Percentiles rank a stretch among this genome's conserved stretches.
Evolutionary conservation across 2,329 filamentous ascomycete species (phyloP).

Genomic region (Ophiosphaerella korrae): DNA sequence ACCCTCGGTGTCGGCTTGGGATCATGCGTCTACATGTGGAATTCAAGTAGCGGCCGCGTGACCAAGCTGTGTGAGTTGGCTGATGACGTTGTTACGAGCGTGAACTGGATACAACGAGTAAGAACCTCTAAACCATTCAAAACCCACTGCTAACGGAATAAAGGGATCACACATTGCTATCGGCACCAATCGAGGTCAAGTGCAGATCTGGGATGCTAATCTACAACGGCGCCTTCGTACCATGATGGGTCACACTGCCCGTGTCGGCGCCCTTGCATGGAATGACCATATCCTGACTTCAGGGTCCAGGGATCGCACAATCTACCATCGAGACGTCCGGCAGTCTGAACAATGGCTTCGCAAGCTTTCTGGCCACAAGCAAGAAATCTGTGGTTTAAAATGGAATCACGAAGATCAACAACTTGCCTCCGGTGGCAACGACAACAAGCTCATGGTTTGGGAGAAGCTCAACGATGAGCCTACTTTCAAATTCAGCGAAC

Average conservation of each 20-base stretch:
- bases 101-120: slow-evolving; percentile 94
- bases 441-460: slow-evolving; percentile 99
- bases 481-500: slow-evolving; percentile 90
- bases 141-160: slow-evolving; percentile 9
- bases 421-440: slow-evolving; percentile 92
- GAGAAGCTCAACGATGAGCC: slow-evolving; percentile 93
- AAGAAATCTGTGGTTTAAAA: slow-evolving; percentile 94
- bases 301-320: slow-evolving; percentile 88
- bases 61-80: slow-evolving; percentile 92
- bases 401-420: slow-evolving; percentile 98
- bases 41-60: slow-evolving; percentile 86
- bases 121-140: slow-evolving; percentile 18
- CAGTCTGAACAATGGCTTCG: slow-evolving; percentile 88
- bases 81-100: slow-evolving; percentile 93
- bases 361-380: slow-evolving; percentile 91
- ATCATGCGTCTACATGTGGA: slow-evolving; percentile 98
- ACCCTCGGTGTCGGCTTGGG: slow-evolving; percentile 91
- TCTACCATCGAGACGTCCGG: slow-evolving; percentile 94
- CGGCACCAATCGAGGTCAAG: slow-evolving; percentile 89
- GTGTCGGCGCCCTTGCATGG: slow-evolving; percentile 94
- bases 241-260: slow-evolving; percentile 94
- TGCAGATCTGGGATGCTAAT: slow-evolving; percentile 98
- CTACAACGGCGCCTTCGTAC: slow-evolving; percentile 82
- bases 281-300: slow-evolving; percentile 97
- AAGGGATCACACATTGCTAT: slow-evolving; percentile 91